Evolutionary conservation across 2,329 filamentous ascomycete species (phyloP).

Genomic region (Pseudodiploospora longispora): DNA sequence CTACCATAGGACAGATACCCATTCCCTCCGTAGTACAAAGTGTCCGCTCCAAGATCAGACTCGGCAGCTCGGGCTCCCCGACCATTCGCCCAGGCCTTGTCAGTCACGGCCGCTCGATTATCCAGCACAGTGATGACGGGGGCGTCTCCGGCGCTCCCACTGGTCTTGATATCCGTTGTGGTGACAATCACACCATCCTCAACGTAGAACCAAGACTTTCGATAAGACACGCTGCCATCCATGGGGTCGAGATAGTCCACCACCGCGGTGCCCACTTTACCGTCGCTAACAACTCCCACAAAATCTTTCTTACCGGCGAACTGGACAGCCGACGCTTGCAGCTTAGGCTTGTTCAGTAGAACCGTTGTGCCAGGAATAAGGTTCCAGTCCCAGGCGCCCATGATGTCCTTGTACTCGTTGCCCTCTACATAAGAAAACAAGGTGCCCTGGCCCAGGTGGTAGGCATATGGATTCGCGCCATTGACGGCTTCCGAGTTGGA

Average conservation of each 20-base stretch:
- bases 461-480: constrained; percentile 14
- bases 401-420: constrained; percentile 17
- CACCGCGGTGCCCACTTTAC: constrained; percentile 11
- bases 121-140: constrained; percentile 14
- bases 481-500: constrained; percentile 15
- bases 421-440: constrained; percentile 16
- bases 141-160: background rate
- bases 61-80: background rate
- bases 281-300: constrained; percentile 16
- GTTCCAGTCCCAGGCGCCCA: constrained; percentile 17
- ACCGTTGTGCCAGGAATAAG: constrained; percentile 16
- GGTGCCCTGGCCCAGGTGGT: constrained; percentile 17
- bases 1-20: constrained; percentile 13
- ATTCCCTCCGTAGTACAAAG: constrained; percentile 14
- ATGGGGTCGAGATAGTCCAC: constrained; percentile 14
- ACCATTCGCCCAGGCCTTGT: constrained; percentile 9
- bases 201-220: constrained; percentile 15
- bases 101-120: constrained; percentile 10
- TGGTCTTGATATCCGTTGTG: constrained; percentile 9
- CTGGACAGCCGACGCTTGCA: constrained; percentile 2
- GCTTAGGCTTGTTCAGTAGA: constrained; percentile 10
- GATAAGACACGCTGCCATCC: constrained; percentile 12
- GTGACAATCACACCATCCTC: constrained; percentile 14
- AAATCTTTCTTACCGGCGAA: constrained; percentile 12
- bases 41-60: constrained; percentile 1